These are phyloP conservation scores for Lactarius tabidus DNA, from an alignment of 768 basidiomycete genomes.

Conservation along the genomic window DNA sequence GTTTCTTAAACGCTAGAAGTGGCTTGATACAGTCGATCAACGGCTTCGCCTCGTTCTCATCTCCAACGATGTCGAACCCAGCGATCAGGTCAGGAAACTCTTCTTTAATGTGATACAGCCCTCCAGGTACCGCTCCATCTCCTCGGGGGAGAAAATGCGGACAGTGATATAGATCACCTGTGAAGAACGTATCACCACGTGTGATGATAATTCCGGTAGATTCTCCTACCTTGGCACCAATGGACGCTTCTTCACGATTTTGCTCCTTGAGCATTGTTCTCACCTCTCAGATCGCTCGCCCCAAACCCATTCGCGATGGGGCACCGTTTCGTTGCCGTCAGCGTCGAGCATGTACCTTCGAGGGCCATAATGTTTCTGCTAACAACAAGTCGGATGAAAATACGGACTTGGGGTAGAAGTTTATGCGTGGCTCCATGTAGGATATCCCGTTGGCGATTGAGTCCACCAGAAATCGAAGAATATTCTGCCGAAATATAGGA, in stretches of 20 bases:
- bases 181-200: background rate
- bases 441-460: constrained; percentile 68
- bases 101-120: constrained; percentile 71
- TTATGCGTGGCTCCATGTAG: constrained; percentile 65
- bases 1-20: constrained; percentile 54
- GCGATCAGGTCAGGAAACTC: constrained; percentile 70
- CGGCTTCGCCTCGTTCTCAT: constrained; percentile 58
- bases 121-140: constrained; percentile 62
- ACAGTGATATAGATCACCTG: constrained; percentile 72
- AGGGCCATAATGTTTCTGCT: background rate
- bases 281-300: constrained; percentile 48
- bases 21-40: constrained; percentile 59
- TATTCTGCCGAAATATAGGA: constrained; percentile 58
- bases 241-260: constrained; percentile 56
- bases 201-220: background rate
- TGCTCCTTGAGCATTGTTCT: constrained; percentile 47
- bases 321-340: constrained; percentile 53
- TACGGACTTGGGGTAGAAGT: constrained; percentile 54
- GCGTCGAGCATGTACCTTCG: constrained; percentile 51
- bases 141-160: constrained; percentile 50
- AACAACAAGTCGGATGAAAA: background rate
- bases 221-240: constrained; percentile 55
- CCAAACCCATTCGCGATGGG: constrained; percentile 63
- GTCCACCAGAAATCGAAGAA: constrained; percentile 56
- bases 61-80: constrained; percentile 82